Base-by-base conservation (phyloP, 2,329 filamentous ascomycete genomes). In the Alternaria panax region DNA sequence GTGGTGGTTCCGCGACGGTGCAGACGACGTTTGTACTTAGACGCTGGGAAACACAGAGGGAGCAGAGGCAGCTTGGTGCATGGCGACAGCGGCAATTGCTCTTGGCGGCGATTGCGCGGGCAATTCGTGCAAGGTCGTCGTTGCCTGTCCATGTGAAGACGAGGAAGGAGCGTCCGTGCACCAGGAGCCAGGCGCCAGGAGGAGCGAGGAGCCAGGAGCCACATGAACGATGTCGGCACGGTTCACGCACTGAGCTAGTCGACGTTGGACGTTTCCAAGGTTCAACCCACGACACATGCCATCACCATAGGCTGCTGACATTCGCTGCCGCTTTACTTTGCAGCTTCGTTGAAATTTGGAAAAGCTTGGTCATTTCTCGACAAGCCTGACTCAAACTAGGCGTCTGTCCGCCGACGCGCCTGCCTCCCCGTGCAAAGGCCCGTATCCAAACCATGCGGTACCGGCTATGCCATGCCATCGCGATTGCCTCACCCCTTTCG, bases 121-220 rank as follows among this genome's bases (percentile, higher is more conserved):
- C 30, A 32, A 6, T 32, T 32, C 11, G 11, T 32, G 30, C 30
- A 12, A 32, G 1, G 30, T 4, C 30, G 30, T 54, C 46, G 54
- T 50, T 56, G 38, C 52, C 52, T 43, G 59, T 59, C 46, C 8
- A 48, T 48, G 42, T 47, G 45, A 24, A 45, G 55, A 58, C 30
- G 22, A 41, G 53, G 48, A 30, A 66, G 34, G 52, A 12, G 48
- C 57, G 54, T 52, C 64, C 57, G 64, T 65, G 64, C 64, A 30
- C 47, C 5, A 25, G 12, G 30, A 32, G 30, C 27, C 27, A 28
- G n/a, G n/a, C n/a, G n/a, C n/a, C n/a, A n/a, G n/a, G n/a, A n/a
- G n/a, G n/a, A n/a, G n/a, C n/a, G n/a, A n/a, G n/a, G 27, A 28
- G 27, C 30, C 2, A 27, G 7, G 36, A 25, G 8, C 43, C 24